These are phyloP conservation scores for Pharnaceum exiguum DNA, from an alignment of 148 eudicot species.

Conservation along the genomic window DNA sequence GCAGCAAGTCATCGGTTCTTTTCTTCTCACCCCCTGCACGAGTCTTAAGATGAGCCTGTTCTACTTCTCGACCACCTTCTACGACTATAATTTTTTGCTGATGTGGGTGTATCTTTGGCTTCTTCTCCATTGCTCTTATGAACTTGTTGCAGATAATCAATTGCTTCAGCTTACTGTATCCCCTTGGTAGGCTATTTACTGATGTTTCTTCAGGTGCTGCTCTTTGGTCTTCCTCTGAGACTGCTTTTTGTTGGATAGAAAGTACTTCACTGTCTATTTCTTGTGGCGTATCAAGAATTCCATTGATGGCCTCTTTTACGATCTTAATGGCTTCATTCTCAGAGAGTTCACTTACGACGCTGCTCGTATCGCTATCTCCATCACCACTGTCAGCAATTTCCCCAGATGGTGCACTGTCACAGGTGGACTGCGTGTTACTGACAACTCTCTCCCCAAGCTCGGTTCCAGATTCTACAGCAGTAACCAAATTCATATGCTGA, in stretches of 20 bases:
- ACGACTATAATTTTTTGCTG: slow-evolving; percentile 28
- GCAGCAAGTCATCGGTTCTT: slow-evolving; percentile 80
- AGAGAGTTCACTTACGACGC: slow-evolving; percentile 54
- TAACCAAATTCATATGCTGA: slow-evolving; percentile 60
- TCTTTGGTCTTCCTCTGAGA: slow-evolving; percentile 12
- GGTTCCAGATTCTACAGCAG: slow-evolving; percentile 43
- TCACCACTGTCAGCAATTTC: slow-evolving; percentile 6
- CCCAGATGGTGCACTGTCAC: slow-evolving; percentile 1
- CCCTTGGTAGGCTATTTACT: slow-evolving; percentile 18
- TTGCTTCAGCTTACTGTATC: slow-evolving; percentile 31
- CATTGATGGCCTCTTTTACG: slow-evolving; percentile 80
- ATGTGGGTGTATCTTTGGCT: slow-evolving; percentile 36
- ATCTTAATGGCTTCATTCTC: slow-evolving; percentile 65
- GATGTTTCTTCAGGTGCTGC: slow-evolving; percentile 10
- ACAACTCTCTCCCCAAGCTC: slow-evolving; percentile 10
- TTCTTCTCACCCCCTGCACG: slow-evolving; percentile 41
- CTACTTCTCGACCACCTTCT: slow-evolving; percentile 34
- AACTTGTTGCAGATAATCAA: slow-evolving; percentile 38
- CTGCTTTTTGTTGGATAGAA: slow-evolving; percentile 5
- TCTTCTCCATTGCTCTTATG: slow-evolving; percentile 44
- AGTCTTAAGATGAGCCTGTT: slow-evolving; percentile 46
- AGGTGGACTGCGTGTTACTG: neutral
- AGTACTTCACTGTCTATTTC: slow-evolving; percentile 37
- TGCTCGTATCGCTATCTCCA: slow-evolving; percentile 29
- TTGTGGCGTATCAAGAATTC: slow-evolving; percentile 63